phyloP scores from a whole-genome alignment of 805 yeast genomes.

The Yamadazyma sp. region DNA sequence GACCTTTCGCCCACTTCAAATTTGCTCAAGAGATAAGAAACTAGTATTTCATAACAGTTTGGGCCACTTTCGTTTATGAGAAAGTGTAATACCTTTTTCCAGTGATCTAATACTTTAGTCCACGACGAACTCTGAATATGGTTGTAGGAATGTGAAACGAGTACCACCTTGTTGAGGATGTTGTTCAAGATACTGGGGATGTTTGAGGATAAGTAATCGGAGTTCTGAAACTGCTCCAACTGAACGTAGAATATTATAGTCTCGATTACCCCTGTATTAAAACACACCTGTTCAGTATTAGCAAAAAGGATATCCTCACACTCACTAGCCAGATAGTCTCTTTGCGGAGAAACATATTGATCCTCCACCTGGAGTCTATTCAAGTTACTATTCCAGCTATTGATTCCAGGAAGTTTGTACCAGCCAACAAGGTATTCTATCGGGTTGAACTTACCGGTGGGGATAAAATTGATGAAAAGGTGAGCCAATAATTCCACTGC shows the following conservation, averaged over 20 bases:
- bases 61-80: constrained; percentile 39
- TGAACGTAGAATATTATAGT: constrained; percentile 37
- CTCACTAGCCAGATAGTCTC: constrained; percentile 15
- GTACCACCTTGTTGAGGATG: constrained; percentile 31
- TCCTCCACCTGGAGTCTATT: constrained; percentile 17
- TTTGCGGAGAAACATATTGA: constrained; percentile 19
- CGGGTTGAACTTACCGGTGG: constrained; percentile 37
- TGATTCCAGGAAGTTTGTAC: constrained; percentile 32
- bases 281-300: constrained; percentile 21
- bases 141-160: constrained; percentile 15
- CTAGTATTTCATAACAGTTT: constrained; percentile 36
- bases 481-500: constrained; percentile 36
- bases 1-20: constrained; percentile 18
- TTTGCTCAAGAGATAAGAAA: constrained; percentile 29
- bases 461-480: constrained; percentile 36
- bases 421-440: constrained; percentile 33
- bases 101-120: constrained; percentile 30
- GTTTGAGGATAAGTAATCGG: constrained; percentile 33
- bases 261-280: constrained; percentile 34
- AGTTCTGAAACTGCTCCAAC: constrained; percentile 39
- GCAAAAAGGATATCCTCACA: constrained; percentile 25
- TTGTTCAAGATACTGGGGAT: constrained; percentile 28
- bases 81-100: constrained; percentile 28
- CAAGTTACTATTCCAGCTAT: constrained; percentile 30
- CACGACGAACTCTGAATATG: constrained; percentile 36